These are phyloP conservation scores for Cyberlindnera veronae DNA, from an alignment of 805 yeast genomes.

Conservation along the genomic window DNA sequence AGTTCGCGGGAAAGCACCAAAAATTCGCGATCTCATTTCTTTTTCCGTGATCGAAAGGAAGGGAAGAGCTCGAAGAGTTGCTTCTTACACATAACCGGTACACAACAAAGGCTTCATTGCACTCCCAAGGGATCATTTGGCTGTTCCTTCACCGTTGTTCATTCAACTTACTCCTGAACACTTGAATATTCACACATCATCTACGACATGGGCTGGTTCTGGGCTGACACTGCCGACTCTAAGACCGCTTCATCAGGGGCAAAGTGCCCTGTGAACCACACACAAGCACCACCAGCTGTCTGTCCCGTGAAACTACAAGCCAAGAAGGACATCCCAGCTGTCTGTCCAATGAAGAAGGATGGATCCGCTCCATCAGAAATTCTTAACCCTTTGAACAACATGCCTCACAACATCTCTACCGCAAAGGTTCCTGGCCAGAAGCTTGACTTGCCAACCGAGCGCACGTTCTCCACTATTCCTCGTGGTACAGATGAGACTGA, in stretches of 20 bases:
- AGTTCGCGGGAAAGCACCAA: too few relatives aligned
- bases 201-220: constrained; percentile 97
- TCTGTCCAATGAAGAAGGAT: constrained; percentile 37
- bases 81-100: too few relatives aligned
- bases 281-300: constrained; percentile 19
- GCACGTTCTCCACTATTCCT: constrained; percentile 84
- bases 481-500: constrained; percentile 61
- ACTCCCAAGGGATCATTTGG: too few relatives aligned
- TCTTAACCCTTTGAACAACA: constrained; percentile 81
- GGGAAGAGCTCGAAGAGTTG: too few relatives aligned
- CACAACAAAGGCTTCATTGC: too few relatives aligned
- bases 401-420: constrained; percentile 73
- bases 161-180: neutral
- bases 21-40: too few relatives aligned
- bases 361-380: constrained; percentile 12
- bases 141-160: neutral
- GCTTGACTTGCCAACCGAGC: constrained; percentile 72
- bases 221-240: constrained; percentile 50
- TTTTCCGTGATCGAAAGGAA: too few relatives aligned
- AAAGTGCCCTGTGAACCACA: constrained; percentile 14
- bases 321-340: constrained; percentile 30
- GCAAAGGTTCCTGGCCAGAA: constrained; percentile 77
- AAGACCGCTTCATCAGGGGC: constrained; percentile 4
- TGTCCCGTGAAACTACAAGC: constrained; percentile 40
- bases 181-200: neutral